Conservation (phyloP, 2,329 filamentous ascomycete species). For the Aspergillus sp. region DNA sequence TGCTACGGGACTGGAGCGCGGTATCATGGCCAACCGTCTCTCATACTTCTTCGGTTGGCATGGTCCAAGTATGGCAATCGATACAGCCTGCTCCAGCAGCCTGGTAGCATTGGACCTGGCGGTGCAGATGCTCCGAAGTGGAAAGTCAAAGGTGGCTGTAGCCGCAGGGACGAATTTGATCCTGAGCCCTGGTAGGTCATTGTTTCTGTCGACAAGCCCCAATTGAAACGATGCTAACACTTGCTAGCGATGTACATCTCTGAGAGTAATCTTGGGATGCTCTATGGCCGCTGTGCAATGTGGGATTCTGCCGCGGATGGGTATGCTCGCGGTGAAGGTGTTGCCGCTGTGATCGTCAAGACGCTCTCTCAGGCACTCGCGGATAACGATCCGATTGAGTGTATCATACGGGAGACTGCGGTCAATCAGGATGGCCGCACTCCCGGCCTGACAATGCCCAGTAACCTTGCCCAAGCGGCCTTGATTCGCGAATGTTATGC, state of each 20-base stretch:
- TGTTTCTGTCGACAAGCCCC: too few species aligned
- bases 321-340: conserved; percentile 50
- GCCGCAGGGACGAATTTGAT: conserved; percentile 28
- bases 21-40: conserved; percentile 23
- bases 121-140: conserved; percentile 25
- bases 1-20: background rate
- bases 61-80: conserved; percentile 33
- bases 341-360: conserved; percentile 16
- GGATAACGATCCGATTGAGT: background rate
- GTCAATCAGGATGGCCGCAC: conserved; percentile 3
- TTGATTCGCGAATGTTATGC: conserved; percentile 7
- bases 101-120: conserved; percentile 35
- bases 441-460: conserved; percentile 1
- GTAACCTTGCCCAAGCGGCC: background rate
- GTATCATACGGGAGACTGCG: background rate
- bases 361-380: background rate
- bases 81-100: conserved; percentile 36
- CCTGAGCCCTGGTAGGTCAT: too few species aligned
- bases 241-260: conserved; percentile 17
- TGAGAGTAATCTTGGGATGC: too few species aligned
- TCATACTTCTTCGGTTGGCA: conserved; percentile 36
- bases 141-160: conserved; percentile 23
- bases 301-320: conserved; percentile 46
- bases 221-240: too few species aligned
- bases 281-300: conserved; percentile 21